Evolutionary conservation across 257 asterid genomes (phyloP).

Genomic region (Prunella vulgaris): DNA sequence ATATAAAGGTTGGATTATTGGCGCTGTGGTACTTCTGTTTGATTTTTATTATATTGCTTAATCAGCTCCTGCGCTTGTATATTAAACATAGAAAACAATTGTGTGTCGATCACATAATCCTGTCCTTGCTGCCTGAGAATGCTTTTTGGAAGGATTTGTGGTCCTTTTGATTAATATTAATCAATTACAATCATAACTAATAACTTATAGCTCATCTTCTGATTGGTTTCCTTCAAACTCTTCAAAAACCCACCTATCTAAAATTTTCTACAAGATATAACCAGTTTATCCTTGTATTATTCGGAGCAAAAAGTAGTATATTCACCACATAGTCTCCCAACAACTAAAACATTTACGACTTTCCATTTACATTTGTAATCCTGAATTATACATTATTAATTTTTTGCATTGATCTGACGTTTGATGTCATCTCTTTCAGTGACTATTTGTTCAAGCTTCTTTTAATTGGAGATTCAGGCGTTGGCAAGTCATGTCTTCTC

Average conservation of each 20-base stretch:
- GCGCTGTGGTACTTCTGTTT: not conserved
- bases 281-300: not conserved
- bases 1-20: not conserved
- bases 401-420: not conserved
- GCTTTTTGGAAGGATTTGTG: not conserved
- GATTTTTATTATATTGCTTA: not conserved
- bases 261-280: not conserved
- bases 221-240: not conserved
- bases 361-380: not conserved
- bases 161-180: not conserved
- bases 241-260: not conserved
- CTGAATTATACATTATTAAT: not conserved
- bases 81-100: not conserved
- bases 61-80: not conserved
- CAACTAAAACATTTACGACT: not conserved
- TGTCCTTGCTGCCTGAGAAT: not conserved
- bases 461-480: constrained; percentile 85
- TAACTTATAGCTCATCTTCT: not conserved
- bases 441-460: constrained; percentile 84
- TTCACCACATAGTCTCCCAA: not conserved
- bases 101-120: not conserved
- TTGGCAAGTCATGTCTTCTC: constrained; percentile 86
- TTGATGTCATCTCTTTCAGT: constrained; percentile 38
- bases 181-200: not conserved
- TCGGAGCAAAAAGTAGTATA: not conserved